A percentile compares a stretch with the other conserved stretches of the same genome.
These are phyloP conservation scores for Smittium mucronatum DNA, from an alignment of 371 early-diverging fungal species.

Conservation along the genomic window DNA sequence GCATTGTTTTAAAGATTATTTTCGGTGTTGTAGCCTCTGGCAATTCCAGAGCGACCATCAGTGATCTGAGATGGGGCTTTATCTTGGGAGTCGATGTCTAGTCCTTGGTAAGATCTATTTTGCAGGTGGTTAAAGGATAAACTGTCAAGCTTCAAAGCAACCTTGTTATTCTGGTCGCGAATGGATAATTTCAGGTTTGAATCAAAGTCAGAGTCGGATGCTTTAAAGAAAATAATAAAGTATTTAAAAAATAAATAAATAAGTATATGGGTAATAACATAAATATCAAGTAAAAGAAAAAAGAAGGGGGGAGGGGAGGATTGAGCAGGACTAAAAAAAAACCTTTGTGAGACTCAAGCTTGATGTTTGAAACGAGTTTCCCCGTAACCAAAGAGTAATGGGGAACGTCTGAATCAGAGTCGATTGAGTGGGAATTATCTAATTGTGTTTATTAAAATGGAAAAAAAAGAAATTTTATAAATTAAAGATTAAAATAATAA, in stretches of 20 bases:
- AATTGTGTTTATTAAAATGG: too few species aligned
- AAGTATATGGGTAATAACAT: too few species aligned
- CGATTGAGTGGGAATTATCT: too few species aligned
- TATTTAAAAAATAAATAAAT: not conserved
- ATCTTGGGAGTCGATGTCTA: constrained; percentile 57
- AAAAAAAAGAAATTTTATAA: not conserved
- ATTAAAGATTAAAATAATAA: not conserved
- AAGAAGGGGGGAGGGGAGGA: too few species aligned
- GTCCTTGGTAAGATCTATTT: constrained; percentile 59
- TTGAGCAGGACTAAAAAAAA: not conserved
- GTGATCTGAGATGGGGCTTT: constrained; percentile 43
- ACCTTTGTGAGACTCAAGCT: not conserved
- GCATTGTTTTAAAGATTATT: too few species aligned
- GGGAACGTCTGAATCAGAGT: constrained; percentile 55
- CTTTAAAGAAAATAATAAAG: not conserved
- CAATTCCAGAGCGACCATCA: constrained; percentile 78
- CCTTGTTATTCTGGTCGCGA: constrained; percentile 43
- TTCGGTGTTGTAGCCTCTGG: constrained; percentile 54
- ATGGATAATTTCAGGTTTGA: not conserved
- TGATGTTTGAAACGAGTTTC: constrained; percentile 11
- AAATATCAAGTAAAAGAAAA: too few species aligned
- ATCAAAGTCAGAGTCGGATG: not conserved
- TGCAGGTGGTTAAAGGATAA: constrained; percentile 29
- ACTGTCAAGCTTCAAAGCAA: constrained; percentile 53
- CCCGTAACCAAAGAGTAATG: constrained; percentile 87